Evolutionary conservation across 2,329 filamentous ascomycete genomes (phyloP), one percentile per base, ranked within the genome.

Genomic region (Monilinia aucupariae): DNA sequence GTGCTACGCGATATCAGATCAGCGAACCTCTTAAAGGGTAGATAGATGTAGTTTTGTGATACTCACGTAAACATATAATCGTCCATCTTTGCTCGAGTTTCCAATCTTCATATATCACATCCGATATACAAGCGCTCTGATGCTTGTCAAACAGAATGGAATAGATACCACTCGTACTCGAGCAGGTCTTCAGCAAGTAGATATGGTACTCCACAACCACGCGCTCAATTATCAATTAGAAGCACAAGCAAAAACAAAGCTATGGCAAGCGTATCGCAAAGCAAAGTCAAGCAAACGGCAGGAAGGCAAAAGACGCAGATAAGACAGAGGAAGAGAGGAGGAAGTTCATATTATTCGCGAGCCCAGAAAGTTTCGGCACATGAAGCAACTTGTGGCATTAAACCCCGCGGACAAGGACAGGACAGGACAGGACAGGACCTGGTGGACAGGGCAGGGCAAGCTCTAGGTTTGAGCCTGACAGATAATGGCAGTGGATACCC

Each of bases 51-150:
- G 34, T 20, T 3, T 22, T 17, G 12, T 20, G n/a, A 34, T 55
- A 61, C 59, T 47, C 10, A 61, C 49, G 70, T 65, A 58, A 74
- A 74, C 69, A 74, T 70, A 66, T 74, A 74, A 66, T 73, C 71
- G 63, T 74, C 73, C 73, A 74, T 74, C 22, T 50, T 65, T 45
- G 49, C 59, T 47, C 25, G n/a, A n/a, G 6, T 39, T 39, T 12
- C 13, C 13, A n/a, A 32, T 55, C 2, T 45, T 39, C 6, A n/a
- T 37, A 22, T 45, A 25, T 32, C 22, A 32, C 37, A 30, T 45
- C 6, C 13, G 32, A 1, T 39, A 30, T 6, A 30, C 6, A 30
- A 30, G 27, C 3, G 3, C 27, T 30, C 27, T 37, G n/a, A 45
- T n/a, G 12, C 30, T 34, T 34, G n/a, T n/a, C 30, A 25, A 41